phyloP scores from a whole-genome alignment of 1,139 yeast species.

The Lodderomyces jiufengensis region DNA sequence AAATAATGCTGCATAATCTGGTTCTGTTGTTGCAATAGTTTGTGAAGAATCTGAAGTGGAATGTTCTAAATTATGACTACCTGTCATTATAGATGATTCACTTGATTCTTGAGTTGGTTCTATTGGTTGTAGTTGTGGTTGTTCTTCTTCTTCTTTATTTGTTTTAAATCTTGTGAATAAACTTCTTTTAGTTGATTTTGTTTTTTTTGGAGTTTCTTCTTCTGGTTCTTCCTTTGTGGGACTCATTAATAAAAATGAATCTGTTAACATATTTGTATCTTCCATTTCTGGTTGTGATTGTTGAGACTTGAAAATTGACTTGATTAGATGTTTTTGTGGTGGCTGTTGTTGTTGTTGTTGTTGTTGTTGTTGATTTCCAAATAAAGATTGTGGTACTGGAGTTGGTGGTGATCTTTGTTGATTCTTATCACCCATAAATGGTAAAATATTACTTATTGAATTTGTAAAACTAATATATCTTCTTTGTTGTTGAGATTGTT shows the following conservation, averaged over 20 bases:
- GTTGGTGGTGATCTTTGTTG: constrained; percentile 23
- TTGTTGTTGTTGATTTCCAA: background rate
- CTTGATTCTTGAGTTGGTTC: constrained; percentile 18
- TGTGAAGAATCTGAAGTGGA: constrained; percentile 15
- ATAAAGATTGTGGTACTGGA: constrained; percentile 11
- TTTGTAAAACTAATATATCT: constrained; percentile 36
- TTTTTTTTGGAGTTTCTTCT: constrained; percentile 24
- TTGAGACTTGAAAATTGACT: constrained; percentile 36
- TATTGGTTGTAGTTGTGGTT: constrained; percentile 5
- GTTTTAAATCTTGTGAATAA: constrained; percentile 40
- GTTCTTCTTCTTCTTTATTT: constrained; percentile 9
- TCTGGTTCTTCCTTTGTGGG: constrained; percentile 23
- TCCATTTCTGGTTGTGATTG: constrained; percentile 10
- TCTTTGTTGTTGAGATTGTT: constrained; percentile 18
- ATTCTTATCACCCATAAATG: constrained; percentile 42
- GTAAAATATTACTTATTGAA: constrained; percentile 40
- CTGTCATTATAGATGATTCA: constrained; percentile 24
- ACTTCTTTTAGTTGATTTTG: constrained; percentile 33
- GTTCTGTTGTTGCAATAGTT: constrained; percentile 20
- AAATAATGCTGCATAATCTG: constrained; percentile 46
- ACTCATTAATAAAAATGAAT: constrained; percentile 11
- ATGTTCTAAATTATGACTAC: constrained; percentile 10
- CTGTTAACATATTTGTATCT: constrained; percentile 9
- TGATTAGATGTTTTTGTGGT: constrained; percentile 35
- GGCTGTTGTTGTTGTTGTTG: constrained; percentile 8